Conservation (phyloP, 208 protist genomes). For the Leishmania arabica region DNA sequence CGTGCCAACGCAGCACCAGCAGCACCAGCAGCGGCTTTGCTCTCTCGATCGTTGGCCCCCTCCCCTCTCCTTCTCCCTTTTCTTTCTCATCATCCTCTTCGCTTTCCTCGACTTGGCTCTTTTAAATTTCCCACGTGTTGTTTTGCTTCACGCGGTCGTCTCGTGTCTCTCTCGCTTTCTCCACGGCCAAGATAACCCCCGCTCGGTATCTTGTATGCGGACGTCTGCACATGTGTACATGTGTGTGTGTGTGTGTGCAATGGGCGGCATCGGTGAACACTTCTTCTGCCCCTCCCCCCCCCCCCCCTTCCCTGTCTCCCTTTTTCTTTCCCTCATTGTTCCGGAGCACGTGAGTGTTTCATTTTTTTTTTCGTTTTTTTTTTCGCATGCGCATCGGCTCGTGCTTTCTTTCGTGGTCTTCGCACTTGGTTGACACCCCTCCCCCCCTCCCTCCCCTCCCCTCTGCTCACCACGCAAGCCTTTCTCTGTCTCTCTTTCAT, state of each 20-base stretch:
- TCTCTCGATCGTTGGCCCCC: no score
- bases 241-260: not conserved
- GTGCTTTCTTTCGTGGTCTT: constrained; percentile 4
- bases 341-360: not conserved
- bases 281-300: not conserved
- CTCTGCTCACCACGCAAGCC: not conserved
- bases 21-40: no score
- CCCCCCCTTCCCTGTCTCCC: not conserved
- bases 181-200: not conserved
- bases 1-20: no score
- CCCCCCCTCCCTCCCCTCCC: not conserved
- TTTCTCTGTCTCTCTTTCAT: not conserved
- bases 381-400: not conserved
- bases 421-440: not conserved
- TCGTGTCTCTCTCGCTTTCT: not conserved
- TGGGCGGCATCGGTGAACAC: not conserved
- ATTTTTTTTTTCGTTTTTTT: no score
- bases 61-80: not conserved
- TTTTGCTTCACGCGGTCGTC: no score
- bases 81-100: not conserved
- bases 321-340: not conserved
- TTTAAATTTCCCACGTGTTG: not conserved
- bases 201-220: not conserved
- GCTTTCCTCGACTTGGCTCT: not conserved
- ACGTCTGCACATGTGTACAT: not conserved